Percentiles rank a stretch among this genome's conserved stretches.
Evolutionary conservation across 2,329 filamentous ascomycete species (phyloP).

Genomic region (Fusarium compactum): DNA sequence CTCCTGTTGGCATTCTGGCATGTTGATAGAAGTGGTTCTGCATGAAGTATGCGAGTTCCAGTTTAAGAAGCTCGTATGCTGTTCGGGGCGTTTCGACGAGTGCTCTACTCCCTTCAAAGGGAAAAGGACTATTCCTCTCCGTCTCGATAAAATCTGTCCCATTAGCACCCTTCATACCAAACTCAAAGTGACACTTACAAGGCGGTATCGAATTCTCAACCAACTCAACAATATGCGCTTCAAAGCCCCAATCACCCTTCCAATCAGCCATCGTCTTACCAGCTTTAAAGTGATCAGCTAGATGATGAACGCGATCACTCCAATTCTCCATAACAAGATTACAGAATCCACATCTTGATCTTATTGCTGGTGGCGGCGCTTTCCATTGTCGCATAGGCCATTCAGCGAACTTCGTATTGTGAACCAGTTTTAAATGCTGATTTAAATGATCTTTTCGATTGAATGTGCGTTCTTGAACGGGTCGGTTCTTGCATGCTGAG

Average conservation of each 20-base stretch:
- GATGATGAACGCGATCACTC: conserved; percentile 52
- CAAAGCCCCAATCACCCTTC: conserved; percentile 59
- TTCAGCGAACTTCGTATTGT: conserved; percentile 54
- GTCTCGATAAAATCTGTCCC: conserved; percentile 39
- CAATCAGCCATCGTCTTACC: conserved; percentile 58
- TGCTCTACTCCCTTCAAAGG: conserved; percentile 31
- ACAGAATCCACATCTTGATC: conserved; percentile 57
- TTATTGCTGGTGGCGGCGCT: conserved; percentile 51
- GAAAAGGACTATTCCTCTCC: conserved; percentile 40
- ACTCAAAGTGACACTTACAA: conserved; percentile 41
- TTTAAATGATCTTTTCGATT: conserved; percentile 59
- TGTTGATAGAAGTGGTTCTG: conserved; percentile 41
- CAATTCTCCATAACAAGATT: conserved; percentile 53
- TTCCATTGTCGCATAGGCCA: conserved; percentile 53
- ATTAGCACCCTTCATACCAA: background rate
- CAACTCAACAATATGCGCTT: conserved; percentile 52
- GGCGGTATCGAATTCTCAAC: conserved; percentile 58
- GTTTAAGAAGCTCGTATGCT: conserved; percentile 41
- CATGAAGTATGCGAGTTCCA: conserved; percentile 43
- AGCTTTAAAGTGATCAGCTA: conserved; percentile 57
- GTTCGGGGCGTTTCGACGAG: conserved; percentile 37
- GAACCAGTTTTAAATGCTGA: conserved; percentile 57
- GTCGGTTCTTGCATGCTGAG: conserved; percentile 63
- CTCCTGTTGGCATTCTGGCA: conserved; percentile 23
- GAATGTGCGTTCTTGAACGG: conserved; percentile 57